Base-by-base conservation (phyloP, 345 rosid species). In the Populus nigra region DNA sequence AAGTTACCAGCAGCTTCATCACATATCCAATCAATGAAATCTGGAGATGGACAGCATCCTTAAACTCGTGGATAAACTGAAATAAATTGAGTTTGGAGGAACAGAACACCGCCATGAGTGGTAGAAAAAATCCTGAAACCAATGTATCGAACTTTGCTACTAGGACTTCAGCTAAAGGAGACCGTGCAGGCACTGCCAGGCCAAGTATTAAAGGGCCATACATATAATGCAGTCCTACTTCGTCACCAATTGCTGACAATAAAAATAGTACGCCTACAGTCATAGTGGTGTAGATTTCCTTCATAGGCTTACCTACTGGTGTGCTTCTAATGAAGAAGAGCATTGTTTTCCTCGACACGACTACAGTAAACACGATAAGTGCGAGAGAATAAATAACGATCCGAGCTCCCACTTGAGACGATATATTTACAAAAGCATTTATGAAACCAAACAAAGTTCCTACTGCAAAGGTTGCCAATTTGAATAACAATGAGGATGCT, bases 121-220 rank as follows among this genome's bases (percentile, higher is more conserved):
- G 85, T 8, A 86, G 35, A 43, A 82, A 50, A 73, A 81, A 62
- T 0, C 87, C 87, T 13, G 81, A 31, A 23, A 79, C 41, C 0
- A 82, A 6, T 6, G 82, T 73, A 10, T 84, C 85, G 7, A 84
- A 57, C 68, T 84, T 86, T 1, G 68, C 69, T 2, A 78, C 72
- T 43, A 86, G 41, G 33, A 27, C 50, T 15, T 75, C 36, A 13
- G 87, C 88, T 9, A 84, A 77, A 5, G 87, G 88, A 36, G 80
- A 84, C 11, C 87, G 84, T 7, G 84, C 75, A 20, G 85, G 88
- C 27, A 80, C 76, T 8, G 76, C 65, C 74, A 86, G 41, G 36
- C 88, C 88, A 3, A 82, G 16, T 6, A 79, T 5, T 62, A 84
- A 79, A 38, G 88, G 82, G 0, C 80, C 85, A 16, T 59, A 81